Evolutionary conservation across 1,284 basidiomycete genomes (phyloP), one percentile per base, ranked within the genome.

Genomic region (Papiliotrema fonsecae): DNA sequence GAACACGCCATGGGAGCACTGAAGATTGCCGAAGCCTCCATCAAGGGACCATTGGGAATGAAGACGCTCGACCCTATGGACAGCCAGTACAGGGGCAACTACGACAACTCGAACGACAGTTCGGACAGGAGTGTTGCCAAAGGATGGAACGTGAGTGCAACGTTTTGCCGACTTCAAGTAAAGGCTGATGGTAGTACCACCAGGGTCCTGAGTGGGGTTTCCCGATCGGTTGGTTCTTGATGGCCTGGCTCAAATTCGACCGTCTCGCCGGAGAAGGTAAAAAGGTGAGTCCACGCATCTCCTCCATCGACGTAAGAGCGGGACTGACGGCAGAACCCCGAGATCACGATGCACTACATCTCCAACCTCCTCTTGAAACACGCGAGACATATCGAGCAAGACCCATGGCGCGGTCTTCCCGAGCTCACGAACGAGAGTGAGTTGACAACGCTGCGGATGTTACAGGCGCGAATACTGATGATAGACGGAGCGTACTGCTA

Each of bases 171-270:
- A n/a, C n/a, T n/a, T n/a, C n/a, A n/a, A n/a, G n/a, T n/a, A n/a
- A n/a, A n/a, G n/a, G n/a, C n/a, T n/a, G n/a, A n/a, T n/a, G n/a
- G n/a, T n/a, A n/a, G n/a, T 76, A 78, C 59, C 77, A 78, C 62
- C 77, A 78, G 64, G 77, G 77, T 18, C 76, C 77, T 1, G 88
- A 93, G 70, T 96, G 90, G 91, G 87, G 85, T 13, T 93, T 89
- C 88, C 89, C 91, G 10, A 76, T 89, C 43, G 94, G 94, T 10
- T 97, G 91, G 77, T 97, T 96, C 80, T 75, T 98, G 57, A 84
- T 88, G 44, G 92, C 94, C 0, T 94, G 90, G 73, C 79, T 96
- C 43, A 74, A 87, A 65, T 96, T 96, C 68, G 88, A 94, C 64
- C 81, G 57, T 25, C 42, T 67, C n/a, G 70, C 64, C 13, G 74